Evolutionary conservation across 768 basidiomycete genomes (phyloP).

Genomic region (Russula ochroleuca): DNA sequence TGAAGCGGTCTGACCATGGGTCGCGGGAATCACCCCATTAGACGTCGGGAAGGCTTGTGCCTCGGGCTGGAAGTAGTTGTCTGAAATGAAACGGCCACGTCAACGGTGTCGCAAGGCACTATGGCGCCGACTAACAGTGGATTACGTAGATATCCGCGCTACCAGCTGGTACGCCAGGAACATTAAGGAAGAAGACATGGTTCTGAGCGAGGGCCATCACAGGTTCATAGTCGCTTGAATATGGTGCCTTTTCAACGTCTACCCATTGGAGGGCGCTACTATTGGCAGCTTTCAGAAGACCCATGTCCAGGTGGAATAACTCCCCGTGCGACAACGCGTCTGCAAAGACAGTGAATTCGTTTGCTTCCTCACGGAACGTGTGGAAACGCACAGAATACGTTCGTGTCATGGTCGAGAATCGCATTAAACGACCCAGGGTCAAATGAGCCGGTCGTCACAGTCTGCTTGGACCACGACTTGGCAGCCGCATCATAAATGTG

Average conservation of each 20-base stretch:
- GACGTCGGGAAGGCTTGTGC: slow-evolving; percentile 51
- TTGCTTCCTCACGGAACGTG: background rate
- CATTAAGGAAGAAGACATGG: slow-evolving; percentile 78
- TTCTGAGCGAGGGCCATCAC: slow-evolving; percentile 83
- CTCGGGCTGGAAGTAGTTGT: slow-evolving; percentile 73
- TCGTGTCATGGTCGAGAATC: slow-evolving; percentile 92
- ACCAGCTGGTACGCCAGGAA: slow-evolving; percentile 63
- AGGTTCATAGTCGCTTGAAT: slow-evolving; percentile 53
- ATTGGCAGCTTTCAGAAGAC: slow-evolving; percentile 55
- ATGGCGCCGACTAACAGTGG: slow-evolving; percentile 57
- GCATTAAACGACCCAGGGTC: slow-evolving; percentile 62
- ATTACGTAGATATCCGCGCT: slow-evolving; percentile 79
- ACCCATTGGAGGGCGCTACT: slow-evolving; percentile 58
- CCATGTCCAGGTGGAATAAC: slow-evolving; percentile 70
- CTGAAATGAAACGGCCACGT: slow-evolving; percentile 37
- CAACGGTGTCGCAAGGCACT: background rate
- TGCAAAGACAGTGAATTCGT: slow-evolving; percentile 29
- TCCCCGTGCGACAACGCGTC: slow-evolving; percentile 66
- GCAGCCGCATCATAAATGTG: slow-evolving; percentile 76
- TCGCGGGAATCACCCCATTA: slow-evolving; percentile 60
- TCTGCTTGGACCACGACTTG: slow-evolving; percentile 77
- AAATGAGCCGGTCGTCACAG: slow-evolving; percentile 48
- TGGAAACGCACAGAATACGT: slow-evolving; percentile 66
- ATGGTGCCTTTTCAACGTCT: slow-evolving; percentile 53
- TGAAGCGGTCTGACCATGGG: slow-evolving; percentile 63